Evolutionary conservation across 805 yeast genomes (phyloP).

Genomic region (Aciculoconidium aculeatum): DNA sequence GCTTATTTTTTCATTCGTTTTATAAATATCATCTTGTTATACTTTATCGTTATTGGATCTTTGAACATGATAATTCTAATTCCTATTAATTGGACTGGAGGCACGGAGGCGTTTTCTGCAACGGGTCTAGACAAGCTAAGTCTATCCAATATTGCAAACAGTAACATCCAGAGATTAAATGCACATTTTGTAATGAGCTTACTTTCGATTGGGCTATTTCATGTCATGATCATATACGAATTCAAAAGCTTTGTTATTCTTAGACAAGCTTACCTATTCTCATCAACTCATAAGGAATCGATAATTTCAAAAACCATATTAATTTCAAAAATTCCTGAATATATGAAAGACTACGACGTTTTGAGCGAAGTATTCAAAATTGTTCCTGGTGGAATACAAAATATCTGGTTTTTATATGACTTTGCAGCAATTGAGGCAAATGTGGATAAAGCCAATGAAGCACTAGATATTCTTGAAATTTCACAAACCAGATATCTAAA

Average conservation of each 20-base stretch:
- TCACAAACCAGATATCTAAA: conserved; percentile 17
- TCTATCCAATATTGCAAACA: conserved; percentile 59
- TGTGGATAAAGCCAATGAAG: conserved; percentile 18
- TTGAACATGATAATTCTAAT: conserved; percentile 54
- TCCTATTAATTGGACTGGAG: conserved; percentile 55
- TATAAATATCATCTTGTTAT: conserved; percentile 42
- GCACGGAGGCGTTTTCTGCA: conserved; percentile 19
- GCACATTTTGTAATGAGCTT: conserved; percentile 61
- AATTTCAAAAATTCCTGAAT: conserved; percentile 42
- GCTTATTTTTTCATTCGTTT: conserved; percentile 69
- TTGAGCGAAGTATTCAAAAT: conserved; percentile 27
- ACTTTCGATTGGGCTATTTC: conserved; percentile 50
- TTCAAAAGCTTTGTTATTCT: conserved; percentile 45
- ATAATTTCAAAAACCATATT: conserved; percentile 29
- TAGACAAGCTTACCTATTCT: conserved; percentile 37
- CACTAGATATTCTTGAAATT: conserved; percentile 23
- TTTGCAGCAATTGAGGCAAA: conserved; percentile 14
- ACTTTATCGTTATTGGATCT: conserved; percentile 48
- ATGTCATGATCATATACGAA: conserved; percentile 52
- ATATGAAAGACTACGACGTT: conserved; percentile 18
- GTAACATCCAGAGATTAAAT: conserved; percentile 44
- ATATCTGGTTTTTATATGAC: conserved; percentile 53
- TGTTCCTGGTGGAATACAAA: conserved; percentile 50
- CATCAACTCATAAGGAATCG: conserved; percentile 19
- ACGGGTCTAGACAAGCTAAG: conserved; percentile 64